A percentile compares a stretch with the other conserved stretches of the same genome.
phyloP scores from a whole-genome alignment of 2,329 filamentous ascomycete species.

The Cladosporium sp. region DNA sequence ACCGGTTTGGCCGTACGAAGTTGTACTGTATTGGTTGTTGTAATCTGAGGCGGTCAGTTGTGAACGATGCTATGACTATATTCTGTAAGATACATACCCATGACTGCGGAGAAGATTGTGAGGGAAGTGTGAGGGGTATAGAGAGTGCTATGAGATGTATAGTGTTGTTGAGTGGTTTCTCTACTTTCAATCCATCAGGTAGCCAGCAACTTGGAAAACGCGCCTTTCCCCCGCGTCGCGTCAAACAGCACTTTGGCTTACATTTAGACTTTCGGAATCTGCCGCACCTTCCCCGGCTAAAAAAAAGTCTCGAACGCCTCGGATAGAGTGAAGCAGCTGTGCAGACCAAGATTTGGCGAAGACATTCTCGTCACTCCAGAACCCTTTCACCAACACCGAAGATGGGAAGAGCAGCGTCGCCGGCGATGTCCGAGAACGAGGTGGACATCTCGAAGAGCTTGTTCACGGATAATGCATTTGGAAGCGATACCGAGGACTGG shows the following conservation, averaged over 20 bases:
- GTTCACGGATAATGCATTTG: conserved; percentile 51
- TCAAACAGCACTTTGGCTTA: too few species aligned
- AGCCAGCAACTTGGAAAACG: neutral
- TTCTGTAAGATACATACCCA: neutral
- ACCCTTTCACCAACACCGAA: conserved; percentile 16
- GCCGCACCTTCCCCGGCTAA: neutral
- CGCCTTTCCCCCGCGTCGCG: too few species aligned
- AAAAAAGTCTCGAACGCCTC: neutral
- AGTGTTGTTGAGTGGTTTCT: too few species aligned
- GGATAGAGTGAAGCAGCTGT: neutral
- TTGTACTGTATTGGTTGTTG: conserved; percentile 45
- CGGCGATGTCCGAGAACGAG: conserved; percentile 80
- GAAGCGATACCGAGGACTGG: conserved; percentile 41
- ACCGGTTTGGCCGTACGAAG: conserved; percentile 52
- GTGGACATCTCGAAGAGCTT: conserved; percentile 82
- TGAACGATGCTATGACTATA: neutral
- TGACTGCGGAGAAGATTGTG: neutral
- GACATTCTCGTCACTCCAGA: neutral
- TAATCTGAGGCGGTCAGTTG: conserved; percentile 25
- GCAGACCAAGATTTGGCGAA: neutral
- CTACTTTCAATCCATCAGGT: too few species aligned
- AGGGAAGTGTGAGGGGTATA: neutral
- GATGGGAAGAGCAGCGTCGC: conserved; percentile 73
- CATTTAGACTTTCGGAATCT: neutral
- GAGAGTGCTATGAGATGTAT: neutral